Percentiles rank a stretch among this genome's conserved stretches.
Evolutionary conservation across 768 basidiomycete genomes (phyloP).

Genomic region (Phylloporus sp.): DNA sequence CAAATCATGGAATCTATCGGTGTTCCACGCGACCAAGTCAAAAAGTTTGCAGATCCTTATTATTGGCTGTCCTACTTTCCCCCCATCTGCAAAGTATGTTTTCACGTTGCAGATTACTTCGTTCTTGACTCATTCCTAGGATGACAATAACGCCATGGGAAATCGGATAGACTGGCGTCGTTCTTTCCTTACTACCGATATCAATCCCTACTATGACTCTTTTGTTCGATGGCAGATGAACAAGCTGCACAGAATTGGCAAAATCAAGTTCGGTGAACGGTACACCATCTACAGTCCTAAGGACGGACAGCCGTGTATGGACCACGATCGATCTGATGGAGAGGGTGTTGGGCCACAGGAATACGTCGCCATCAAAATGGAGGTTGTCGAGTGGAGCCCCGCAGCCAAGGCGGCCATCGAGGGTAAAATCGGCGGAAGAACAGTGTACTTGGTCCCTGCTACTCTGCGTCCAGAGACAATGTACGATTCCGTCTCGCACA

Average conservation of each 20-base stretch:
- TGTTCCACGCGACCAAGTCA: conserved; percentile 84
- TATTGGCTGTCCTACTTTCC: conserved; percentile 95
- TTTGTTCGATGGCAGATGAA: conserved; percentile 99
- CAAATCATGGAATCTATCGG: conserved; percentile 97
- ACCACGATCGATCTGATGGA: conserved; percentile 94
- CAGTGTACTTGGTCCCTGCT: conserved; percentile 91
- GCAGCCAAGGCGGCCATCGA: conserved; percentile 60
- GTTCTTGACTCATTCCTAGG: conserved; percentile 25
- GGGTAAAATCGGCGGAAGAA: conserved; percentile 67
- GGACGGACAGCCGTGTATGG: conserved; percentile 99
- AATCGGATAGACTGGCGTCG: conserved; percentile 97
- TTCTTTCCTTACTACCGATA: conserved; percentile 88
- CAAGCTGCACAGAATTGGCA: conserved; percentile 77
- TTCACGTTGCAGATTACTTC: background rate
- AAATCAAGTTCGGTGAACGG: conserved; percentile 97
- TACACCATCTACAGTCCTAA: conserved; percentile 99
- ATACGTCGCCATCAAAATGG: conserved; percentile 93
- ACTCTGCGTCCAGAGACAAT: conserved; percentile 96
- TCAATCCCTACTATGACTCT: conserved; percentile 94
- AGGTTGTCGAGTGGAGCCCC: conserved; percentile 79
- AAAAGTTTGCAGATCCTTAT: conserved; percentile 93
- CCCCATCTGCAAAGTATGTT: conserved; percentile 79
- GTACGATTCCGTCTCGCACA: conserved; percentile 40
- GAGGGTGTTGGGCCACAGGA: conserved; percentile 95
- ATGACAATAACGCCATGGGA: conserved; percentile 83